Evolutionary conservation across 352 stramenopile species (phyloP).

Genomic region (Elongisporangium senticosum): DNA sequence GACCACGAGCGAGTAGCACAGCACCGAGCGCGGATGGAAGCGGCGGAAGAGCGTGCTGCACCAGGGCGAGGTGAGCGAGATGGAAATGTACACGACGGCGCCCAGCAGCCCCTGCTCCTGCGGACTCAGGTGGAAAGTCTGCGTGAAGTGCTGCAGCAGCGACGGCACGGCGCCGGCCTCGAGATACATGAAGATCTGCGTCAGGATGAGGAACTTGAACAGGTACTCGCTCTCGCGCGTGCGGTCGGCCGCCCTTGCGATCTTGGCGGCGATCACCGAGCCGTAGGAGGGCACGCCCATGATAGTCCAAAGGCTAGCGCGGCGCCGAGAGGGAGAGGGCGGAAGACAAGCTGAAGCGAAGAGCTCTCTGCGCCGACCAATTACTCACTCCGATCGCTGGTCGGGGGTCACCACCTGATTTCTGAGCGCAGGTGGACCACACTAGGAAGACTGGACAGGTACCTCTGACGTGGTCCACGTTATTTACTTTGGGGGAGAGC

Average conservation of each 20-base stretch:
- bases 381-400: not conserved
- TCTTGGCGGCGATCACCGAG: constrained; percentile 13
- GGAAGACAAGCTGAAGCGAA: constrained; percentile 1
- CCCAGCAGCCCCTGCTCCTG: constrained; percentile 79
- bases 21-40: constrained; percentile 58
- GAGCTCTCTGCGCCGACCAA: not conserved
- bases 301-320: not conserved
- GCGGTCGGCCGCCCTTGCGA: constrained; percentile 14
- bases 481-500: not conserved
- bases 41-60: constrained; percentile 79
- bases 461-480: not conserved
- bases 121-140: constrained; percentile 67
- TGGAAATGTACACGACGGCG: constrained; percentile 79
- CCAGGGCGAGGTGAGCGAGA: constrained; percentile 73
- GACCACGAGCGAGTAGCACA: constrained; percentile 61
- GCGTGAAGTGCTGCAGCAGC: constrained; percentile 76
- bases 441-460: not conserved
- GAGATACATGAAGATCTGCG: constrained; percentile 84
- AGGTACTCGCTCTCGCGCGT: constrained; percentile 43
- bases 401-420: not conserved
- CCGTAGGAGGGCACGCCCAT: constrained; percentile 13
- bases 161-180: constrained; percentile 81
- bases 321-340: not conserved
- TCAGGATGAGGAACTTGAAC: constrained; percentile 84
- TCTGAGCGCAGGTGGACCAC: not conserved